Evolutionary conservation across 139 green algal species (phyloP).

Genomic region (Closterium sp.): DNA sequence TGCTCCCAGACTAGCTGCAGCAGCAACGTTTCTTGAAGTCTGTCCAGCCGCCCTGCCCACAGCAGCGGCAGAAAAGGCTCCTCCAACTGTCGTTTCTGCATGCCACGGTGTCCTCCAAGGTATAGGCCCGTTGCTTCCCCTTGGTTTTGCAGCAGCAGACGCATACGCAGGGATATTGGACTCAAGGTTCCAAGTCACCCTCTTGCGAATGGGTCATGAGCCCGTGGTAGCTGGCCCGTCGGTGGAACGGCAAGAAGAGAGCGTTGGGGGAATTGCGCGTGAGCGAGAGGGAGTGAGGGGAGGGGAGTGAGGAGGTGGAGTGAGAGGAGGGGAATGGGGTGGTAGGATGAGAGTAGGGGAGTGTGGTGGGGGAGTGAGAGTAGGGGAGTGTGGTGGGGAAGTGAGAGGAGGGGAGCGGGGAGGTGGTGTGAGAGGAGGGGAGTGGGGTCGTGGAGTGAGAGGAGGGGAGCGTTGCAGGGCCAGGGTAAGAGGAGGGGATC

Average conservation of each 20-base stretch:
- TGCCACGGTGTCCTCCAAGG: not conserved
- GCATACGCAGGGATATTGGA: not conserved
- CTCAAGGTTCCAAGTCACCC: not conserved
- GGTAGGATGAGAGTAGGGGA: not conserved
- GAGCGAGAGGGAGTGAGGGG: not conserved
- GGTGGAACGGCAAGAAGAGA: not conserved
- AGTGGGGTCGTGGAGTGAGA: not conserved
- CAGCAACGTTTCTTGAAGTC: not conserved
- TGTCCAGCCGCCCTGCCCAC: not conserved
- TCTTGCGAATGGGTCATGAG: not conserved
- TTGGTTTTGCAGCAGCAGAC: not conserved
- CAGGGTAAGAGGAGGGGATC: not conserved
- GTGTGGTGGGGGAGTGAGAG: not conserved
- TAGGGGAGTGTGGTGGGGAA: not conserved
- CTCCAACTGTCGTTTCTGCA: too few relatives aligned
- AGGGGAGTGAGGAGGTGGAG: not conserved
- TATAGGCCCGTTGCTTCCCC: not conserved
- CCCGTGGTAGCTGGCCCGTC: too few relatives aligned
- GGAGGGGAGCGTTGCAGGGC: not conserved
- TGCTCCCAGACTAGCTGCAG: not conserved
- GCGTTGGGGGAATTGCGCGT: not conserved
- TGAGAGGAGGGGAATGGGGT: not conserved
- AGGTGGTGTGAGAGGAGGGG: not conserved
- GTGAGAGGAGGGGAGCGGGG: not conserved
- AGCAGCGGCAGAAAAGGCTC: not conserved